Base-by-base conservation (phyloP, 2,329 filamentous ascomycete species). In the Ustulina deusta region DNA sequence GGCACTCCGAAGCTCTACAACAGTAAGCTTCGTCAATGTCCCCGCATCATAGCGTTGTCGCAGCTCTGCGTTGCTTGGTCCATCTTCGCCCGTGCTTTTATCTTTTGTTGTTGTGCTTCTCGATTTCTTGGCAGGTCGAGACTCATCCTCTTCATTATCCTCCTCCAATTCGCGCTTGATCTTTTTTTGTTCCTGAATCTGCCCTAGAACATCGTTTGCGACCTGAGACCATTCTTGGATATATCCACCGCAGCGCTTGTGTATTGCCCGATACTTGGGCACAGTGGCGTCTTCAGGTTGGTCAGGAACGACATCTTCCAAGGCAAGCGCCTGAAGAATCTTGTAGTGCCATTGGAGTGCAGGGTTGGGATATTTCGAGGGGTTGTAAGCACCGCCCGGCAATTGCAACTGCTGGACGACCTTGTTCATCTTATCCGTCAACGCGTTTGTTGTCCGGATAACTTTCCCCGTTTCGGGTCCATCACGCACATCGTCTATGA, bases 301-400 rank as follows among this genome's bases (percentile, higher is more conserved):
- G 22, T 92, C 90, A 0, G 94, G 94, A 1, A 97, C 82, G 72
- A 97, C 94, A 77, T 99, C 96, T 40, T 97, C 94, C 0, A 99
- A 84, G 0, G 96, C 96, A 65, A 97, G 86, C 6, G 93, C 91
- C 80, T 99, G 96, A 0, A 99, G 83, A 52, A 99, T 97, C 69
- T 89, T 91, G 83, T 98, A 99, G 81, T 98, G 96, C 94, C 95
- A 99, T 81, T 99, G 96, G 27, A 99, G 84, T 9, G 92, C 87
- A 10, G 94, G 94, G 69, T 99, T 99, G 0, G 96, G 93, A 75
- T 97, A 98, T 75, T 91, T 96, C 1, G 84, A 83, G 0, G 95
- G 94, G 72, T 97, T 91, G 76, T 97, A 99, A 36, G 87, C 84
- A 6, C 87, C 94, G 75, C 93, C 94, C 0, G 96, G 96, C 7